Evolutionary conservation across 352 stramenopile species (phyloP), one percentile per base, ranked within the genome.

Genomic region (Phytophthora macrochlamydospora): DNA sequence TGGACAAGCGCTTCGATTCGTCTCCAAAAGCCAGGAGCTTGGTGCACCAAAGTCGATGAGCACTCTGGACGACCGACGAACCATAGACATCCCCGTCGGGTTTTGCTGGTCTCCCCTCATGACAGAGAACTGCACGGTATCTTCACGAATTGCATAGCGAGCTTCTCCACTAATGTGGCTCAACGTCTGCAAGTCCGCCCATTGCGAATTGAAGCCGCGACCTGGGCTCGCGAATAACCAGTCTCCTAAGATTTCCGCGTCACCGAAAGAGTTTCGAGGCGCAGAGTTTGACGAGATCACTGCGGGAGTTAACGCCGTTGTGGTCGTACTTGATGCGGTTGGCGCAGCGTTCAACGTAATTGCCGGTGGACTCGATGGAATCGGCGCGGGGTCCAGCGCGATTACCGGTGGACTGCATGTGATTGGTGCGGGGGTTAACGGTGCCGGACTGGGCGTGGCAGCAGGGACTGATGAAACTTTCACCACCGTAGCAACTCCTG

Each of bases 31-130:
- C 78, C 79, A 85, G 51, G 69, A 64, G 50, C 76, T 89, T 18
- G 79, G 78, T 2, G 78, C 60, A 29, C 79, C 82, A 56, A 88
- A 89, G 60, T 91, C 78, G 33, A 89, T 73, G 1, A 81, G 48
- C 29, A 87, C 37, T 5, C 56, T 48, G 2, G 70, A 73, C 1
- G 70, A 66, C 49, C 43, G 63, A 28, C 61, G 61, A 8, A 48
- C 62, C 56, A 70, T 75, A 3, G 65, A 67, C 7, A 75, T 12
- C 8, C 56, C 55, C 8, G 38, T 45, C 3, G 56, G 51, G 32
- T 73, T 49, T 28, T 79, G 59, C 14, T 71, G 56, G 29, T 73
- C 56, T 1, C 4, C 40, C 5, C 69, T 11, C 12, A 65, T 48
- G 12, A 69, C 30, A 7, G 62, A 66, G 12, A 71, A 40, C 29